These are phyloP conservation scores for Hypholoma fasciculare DNA, from an alignment of 768 basidiomycete genomes.

Conservation along the genomic window DNA sequence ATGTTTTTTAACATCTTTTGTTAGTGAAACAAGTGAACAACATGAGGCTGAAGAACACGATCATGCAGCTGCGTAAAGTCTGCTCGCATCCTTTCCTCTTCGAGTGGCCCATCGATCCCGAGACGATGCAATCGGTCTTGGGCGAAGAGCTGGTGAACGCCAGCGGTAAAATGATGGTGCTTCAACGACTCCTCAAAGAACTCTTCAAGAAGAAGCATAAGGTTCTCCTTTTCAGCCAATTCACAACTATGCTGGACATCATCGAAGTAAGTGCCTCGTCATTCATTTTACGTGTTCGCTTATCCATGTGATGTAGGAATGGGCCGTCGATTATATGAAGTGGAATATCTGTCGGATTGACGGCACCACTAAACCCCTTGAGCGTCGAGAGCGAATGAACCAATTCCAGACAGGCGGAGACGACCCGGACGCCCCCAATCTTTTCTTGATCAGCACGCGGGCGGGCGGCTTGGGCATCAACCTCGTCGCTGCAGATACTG, in stretches of 20 bases:
- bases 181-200: constrained; percentile 84
- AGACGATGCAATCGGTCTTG: constrained; percentile 61
- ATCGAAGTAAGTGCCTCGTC: constrained; percentile 63
- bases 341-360: constrained; percentile 92
- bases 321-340: constrained; percentile 82
- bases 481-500: constrained; percentile 82
- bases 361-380: constrained; percentile 77
- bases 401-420: constrained; percentile 77
- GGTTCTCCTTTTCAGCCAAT: constrained; percentile 88
- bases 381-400: constrained; percentile 84
- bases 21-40: constrained; percentile 86
- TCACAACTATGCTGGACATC: constrained; percentile 95
- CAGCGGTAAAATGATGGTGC: constrained; percentile 97
- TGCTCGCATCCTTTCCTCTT: constrained; percentile 93
- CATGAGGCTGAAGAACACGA: constrained; percentile 89
- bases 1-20: background rate
- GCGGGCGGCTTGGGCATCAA: constrained; percentile 83
- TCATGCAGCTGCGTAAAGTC: constrained; percentile 98
- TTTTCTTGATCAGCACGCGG: constrained; percentile 82
- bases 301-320: constrained; percentile 51
- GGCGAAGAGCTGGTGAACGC: constrained; percentile 81
- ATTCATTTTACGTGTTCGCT: background rate
- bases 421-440: constrained; percentile 56
- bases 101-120: constrained; percentile 73
- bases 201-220: constrained; percentile 82